phyloP scores from a whole-genome alignment of 805 yeast species.

The Martiniozyma abietophila region DNA sequence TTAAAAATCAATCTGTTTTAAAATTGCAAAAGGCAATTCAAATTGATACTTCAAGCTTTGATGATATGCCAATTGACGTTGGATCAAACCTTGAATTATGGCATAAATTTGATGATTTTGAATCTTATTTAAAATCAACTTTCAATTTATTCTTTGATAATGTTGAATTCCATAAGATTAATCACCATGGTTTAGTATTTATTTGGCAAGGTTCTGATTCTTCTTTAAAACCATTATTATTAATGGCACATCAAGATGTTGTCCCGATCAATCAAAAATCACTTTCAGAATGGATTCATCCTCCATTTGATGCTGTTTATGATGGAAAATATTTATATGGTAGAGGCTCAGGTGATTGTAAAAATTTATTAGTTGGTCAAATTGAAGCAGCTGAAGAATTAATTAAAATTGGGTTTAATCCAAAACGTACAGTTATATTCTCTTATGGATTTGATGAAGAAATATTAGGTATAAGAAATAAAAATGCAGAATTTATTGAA shows the following conservation, averaged over 20 bases:
- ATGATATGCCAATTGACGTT: constrained; percentile 36
- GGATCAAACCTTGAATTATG: constrained; percentile 43
- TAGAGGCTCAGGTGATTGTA: constrained; percentile 35
- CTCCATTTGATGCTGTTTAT: constrained; percentile 30
- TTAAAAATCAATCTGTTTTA: constrained; percentile 31
- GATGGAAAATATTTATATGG: constrained; percentile 33
- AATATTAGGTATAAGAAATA: constrained; percentile 30
- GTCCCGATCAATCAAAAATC: constrained; percentile 40
- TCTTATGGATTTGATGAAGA: constrained; percentile 47
- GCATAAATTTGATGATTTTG: constrained; percentile 26
- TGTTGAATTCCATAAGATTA: constrained; percentile 30
- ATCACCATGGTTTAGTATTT: constrained; percentile 36
- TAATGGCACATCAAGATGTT: constrained; percentile 43
- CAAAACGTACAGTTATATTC: constrained; percentile 35
- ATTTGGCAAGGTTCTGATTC: constrained; percentile 35
- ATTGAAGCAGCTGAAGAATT: constrained; percentile 25
- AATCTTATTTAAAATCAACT: constrained; percentile 29
- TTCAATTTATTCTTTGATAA: constrained; percentile 32
- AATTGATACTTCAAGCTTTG: constrained; percentile 57
- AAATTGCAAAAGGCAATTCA: constrained; percentile 50
- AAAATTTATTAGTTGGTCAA: constrained; percentile 34
- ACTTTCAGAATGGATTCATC: constrained; percentile 29
- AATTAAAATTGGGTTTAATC: constrained; percentile 27
- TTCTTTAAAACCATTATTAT: constrained; percentile 33
- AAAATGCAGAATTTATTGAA: constrained; percentile 28